Evolutionary conservation across 2,329 filamentous ascomycete genomes (phyloP).

Genomic region (Ophiognomonia clavigignenti-juglandacearum): DNA sequence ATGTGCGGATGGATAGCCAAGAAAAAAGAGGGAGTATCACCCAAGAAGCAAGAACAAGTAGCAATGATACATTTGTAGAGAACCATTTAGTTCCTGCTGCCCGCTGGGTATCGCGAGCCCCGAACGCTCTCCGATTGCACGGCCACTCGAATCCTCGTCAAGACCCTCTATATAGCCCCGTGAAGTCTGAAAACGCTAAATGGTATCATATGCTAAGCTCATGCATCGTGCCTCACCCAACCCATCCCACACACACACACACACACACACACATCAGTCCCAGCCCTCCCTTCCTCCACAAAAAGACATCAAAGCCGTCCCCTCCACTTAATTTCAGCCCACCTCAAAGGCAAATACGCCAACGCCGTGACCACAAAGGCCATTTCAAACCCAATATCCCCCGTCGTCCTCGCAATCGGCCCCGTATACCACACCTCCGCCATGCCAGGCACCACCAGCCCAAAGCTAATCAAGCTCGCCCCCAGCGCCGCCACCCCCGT

Average conservation of each 20-base stretch:
- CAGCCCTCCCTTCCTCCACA: background rate
- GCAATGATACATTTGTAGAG: too few species aligned
- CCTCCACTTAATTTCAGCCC: constrained; percentile 35
- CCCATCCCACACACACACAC: background rate
- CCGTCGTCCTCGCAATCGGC: constrained; percentile 53
- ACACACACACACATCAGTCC: background rate
- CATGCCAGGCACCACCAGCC: constrained; percentile 55
- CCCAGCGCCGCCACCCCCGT: constrained; percentile 41
- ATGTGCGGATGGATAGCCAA: too few species aligned
- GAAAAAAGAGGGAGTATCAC: too few species aligned
- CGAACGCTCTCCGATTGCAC: too few species aligned
- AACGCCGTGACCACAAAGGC: constrained; percentile 48
- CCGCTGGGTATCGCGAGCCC: too few species aligned
- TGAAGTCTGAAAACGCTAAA: background rate
- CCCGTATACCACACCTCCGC: constrained; percentile 57
- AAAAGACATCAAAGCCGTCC: constrained; percentile 9
- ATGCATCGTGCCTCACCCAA: background rate
- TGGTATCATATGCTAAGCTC: background rate
- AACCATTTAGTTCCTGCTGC: too few species aligned
- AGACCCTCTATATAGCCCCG: too few species aligned
- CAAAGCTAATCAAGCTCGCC: constrained; percentile 41
- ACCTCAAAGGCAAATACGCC: constrained; percentile 42
- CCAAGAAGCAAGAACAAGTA: too few species aligned
- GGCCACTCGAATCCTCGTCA: too few species aligned
- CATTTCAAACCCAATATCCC: constrained; percentile 63